Base-by-base conservation (phyloP, 2,329 filamentous ascomycete genomes). In the Blastomyces emzantsi region DNA sequence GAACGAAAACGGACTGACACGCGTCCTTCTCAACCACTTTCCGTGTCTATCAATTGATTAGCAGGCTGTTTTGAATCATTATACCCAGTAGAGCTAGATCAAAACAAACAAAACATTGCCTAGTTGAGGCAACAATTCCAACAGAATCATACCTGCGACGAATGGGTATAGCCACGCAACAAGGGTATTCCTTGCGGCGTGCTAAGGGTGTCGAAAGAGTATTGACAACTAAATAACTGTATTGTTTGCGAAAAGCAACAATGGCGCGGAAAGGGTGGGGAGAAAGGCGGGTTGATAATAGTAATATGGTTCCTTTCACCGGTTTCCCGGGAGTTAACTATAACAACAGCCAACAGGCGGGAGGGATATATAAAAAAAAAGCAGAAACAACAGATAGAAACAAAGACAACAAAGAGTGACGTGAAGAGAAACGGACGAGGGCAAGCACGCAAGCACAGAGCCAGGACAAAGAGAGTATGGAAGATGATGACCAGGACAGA, bases 291-390 rank as follows among this genome's bases (percentile, higher is more conserved):
- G 33, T 36, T 2, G 47, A 22, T 3, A 3, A 22, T 3, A 51
- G 47, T 25, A 51, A 3, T 25, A 51, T 41, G 41, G 33, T 43
- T 57, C 2, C 57, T 60, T 60, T 60, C 41, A 60, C 41, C 41
- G 17, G 28, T 60, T 33, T 22, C 25, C 17, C 25, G 4, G 36
- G 28, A 60, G 4, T 17, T 19, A 39, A 39, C 36, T 39, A 19
- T 9, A 58, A 30, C 68, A 57, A 64, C 63, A 9, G 30, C 33
- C 55, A 57, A 39, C 55, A 39, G 36, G 36, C 36, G 36, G 9
- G 7, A 39, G 8, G 41, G 13, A 17, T 19, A 30, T 36, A 55
- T n/a, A 64, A 72, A 70, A 69, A 64, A 72, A 70, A 69, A 69
- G 58, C 39, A 59, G 47, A 63, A 61, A 56, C 63, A n/a, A 36